Conservation (phyloP, 768 basidiomycete genomes). For the Lactifluus rugatus region DNA sequence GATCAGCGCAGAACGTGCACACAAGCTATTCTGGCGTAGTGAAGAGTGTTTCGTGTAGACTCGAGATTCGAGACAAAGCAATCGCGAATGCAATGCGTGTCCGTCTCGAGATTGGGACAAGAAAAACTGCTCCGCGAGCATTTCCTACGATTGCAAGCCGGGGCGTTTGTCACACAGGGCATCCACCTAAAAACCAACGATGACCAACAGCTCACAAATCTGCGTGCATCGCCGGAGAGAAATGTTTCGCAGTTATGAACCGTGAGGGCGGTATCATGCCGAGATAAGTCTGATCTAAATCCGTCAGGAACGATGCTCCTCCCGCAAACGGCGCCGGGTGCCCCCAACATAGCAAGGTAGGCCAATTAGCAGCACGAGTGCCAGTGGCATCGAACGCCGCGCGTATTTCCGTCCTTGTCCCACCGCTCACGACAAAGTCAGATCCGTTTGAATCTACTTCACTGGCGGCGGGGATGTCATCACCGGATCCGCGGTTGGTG, state of each 20-base stretch:
- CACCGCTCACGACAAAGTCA: slow-evolving; percentile 61
- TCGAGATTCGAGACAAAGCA: slow-evolving; percentile 97
- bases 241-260: slow-evolving; percentile 55
- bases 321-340: slow-evolving; percentile 25
- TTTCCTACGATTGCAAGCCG: too few relatives aligned
- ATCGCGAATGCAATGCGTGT: slow-evolving; percentile 85
- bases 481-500: too few relatives aligned
- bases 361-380: slow-evolving; percentile 27
- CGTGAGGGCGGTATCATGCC: slow-evolving; percentile 76
- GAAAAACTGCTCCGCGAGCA: slow-evolving; percentile 45
- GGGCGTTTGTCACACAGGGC: too few relatives aligned
- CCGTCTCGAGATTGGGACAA: slow-evolving; percentile 92
- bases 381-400: slow-evolving; percentile 19
- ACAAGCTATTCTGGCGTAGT: slow-evolving; percentile 84
- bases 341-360: slow-evolving; percentile 43
- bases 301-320: slow-evolving; percentile 29
- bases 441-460: slow-evolving; percentile 79
- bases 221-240: slow-evolving; percentile 53
- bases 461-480: slow-evolving; percentile 72
- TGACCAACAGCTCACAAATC: slow-evolving; percentile 57
- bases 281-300: slow-evolving; percentile 81
- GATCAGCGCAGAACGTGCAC: slow-evolving; percentile 75
- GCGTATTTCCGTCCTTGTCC: slow-evolving; percentile 46
- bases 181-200: slow-evolving; percentile 1
- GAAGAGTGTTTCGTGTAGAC: slow-evolving; percentile 76